Percentiles rank a stretch among this genome's conserved stretches.
Evolutionary conservation across 2,329 filamentous ascomycete genomes (phyloP).

Genomic region (Aspergillus nomiae): DNA sequence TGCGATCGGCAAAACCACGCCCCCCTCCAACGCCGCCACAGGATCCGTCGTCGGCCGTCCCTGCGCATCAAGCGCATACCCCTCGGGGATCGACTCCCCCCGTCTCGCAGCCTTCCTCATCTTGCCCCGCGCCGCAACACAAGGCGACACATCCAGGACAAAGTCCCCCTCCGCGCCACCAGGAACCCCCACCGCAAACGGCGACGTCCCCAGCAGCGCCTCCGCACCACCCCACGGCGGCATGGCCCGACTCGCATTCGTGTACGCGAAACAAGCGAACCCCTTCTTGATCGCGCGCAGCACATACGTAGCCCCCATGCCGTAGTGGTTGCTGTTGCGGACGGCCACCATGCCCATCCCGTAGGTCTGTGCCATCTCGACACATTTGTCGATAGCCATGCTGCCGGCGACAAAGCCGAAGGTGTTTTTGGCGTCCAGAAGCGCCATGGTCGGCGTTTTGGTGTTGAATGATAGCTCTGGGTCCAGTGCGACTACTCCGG

Average conservation of each 20-base stretch:
- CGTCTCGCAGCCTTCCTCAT: background rate
- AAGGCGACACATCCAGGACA: background rate
- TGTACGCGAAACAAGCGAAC: background rate
- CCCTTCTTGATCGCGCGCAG: background rate
- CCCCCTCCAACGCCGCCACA: background rate
- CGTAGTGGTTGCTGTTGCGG: background rate
- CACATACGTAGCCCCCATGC: background rate
- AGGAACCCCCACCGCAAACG: background rate
- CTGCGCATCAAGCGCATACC: background rate
- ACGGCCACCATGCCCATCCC: background rate
- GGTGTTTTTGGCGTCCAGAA: background rate
- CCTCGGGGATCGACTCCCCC: background rate
- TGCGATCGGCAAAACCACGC: background rate
- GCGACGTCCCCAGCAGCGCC: background rate
- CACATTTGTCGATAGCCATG: background rate
- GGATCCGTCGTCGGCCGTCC: background rate
- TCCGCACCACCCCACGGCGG: background rate
- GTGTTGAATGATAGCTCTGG: background rate
- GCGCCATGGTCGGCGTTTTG: background rate
- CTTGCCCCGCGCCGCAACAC: background rate
- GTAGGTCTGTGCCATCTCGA: background rate
- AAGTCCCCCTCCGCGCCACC: background rate
- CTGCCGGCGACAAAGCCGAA: background rate
- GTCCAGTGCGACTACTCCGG: background rate
- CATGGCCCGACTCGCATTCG: background rate